A percentile compares a stretch with the other conserved stretches of the same genome.
These are phyloP conservation scores for Backusella parvicylindrica DNA, from an alignment of 192 early-diverging fungal species.

Conservation along the genomic window DNA sequence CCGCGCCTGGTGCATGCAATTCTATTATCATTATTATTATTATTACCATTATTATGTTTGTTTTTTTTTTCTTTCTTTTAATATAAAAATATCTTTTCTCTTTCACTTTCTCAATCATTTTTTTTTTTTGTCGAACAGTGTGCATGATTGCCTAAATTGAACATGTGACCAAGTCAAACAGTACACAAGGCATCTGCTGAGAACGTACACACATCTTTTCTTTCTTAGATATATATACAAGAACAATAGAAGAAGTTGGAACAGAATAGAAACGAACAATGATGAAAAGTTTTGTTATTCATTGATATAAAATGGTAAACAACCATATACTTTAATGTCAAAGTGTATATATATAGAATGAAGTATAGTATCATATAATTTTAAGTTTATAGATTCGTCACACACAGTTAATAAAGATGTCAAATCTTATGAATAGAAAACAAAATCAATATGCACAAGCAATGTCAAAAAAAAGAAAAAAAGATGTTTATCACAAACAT, in stretches of 20 bases:
- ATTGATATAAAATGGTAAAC: background rate
- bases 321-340: too few species aligned
- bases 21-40: background rate
- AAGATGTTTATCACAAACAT: background rate
- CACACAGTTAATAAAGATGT: background rate
- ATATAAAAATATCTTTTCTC: background rate
- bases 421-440: background rate
- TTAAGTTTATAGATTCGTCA: background rate
- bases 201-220: background rate
- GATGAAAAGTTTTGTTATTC: background rate
- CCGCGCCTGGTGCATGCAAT: background rate
- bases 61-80: background rate
- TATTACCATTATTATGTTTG: background rate
- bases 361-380: background rate
- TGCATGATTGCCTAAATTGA: conserved; percentile 2
- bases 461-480: background rate
- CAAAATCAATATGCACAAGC: background rate
- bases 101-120: background rate
- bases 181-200: background rate
- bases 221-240: background rate
- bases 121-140: background rate
- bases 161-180: background rate
- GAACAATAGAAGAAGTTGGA: background rate
- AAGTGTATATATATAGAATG: too few species aligned
- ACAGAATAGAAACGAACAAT: background rate